These are phyloP conservation scores for Cordyceps tenuipes DNA, from an alignment of 2,329 filamentous ascomycete species.

Conservation along the genomic window DNA sequence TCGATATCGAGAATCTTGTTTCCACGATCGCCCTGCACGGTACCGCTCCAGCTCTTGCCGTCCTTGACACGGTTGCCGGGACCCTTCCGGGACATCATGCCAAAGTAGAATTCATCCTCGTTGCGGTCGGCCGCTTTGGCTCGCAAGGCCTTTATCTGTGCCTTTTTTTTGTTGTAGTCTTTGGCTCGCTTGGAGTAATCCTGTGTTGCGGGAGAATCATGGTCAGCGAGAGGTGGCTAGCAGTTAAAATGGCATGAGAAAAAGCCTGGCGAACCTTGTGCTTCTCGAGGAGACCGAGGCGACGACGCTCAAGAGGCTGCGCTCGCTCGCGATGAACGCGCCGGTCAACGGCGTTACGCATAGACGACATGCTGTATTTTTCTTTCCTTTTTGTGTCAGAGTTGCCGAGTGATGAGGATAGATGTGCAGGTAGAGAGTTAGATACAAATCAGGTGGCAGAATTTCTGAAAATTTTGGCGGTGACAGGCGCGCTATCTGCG, in stretches of 20 bases:
- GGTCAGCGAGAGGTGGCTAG: not conserved
- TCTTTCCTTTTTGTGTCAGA: not conserved
- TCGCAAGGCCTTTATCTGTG: slow-evolving; percentile 48
- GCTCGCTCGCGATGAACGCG: slow-evolving; percentile 86
- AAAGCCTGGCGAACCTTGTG: slow-evolving; percentile 56
- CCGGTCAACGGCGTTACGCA: slow-evolving; percentile 61
- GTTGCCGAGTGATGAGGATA: not conserved
- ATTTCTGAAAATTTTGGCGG: slow-evolving; percentile 31
- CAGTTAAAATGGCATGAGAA: too few relatives aligned
- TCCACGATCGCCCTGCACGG: slow-evolving; percentile 48
- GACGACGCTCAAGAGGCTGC: slow-evolving; percentile 73
- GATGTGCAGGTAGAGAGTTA: slow-evolving; percentile 4
- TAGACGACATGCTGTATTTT: slow-evolving; percentile 39
- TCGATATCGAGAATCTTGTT: slow-evolving; percentile 48
- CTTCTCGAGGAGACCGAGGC: slow-evolving; percentile 91
- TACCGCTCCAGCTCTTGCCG: slow-evolving; percentile 46
- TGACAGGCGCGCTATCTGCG: slow-evolving; percentile 16
- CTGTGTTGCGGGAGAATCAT: slow-evolving; percentile 22
- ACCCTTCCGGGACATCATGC: slow-evolving; percentile 56
- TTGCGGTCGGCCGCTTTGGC: slow-evolving; percentile 58
- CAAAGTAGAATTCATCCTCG: slow-evolving; percentile 66
- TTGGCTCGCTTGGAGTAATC: slow-evolving; percentile 58
- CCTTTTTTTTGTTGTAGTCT: slow-evolving; percentile 60
- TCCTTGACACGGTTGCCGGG: slow-evolving; percentile 40
- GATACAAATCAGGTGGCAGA: slow-evolving; percentile 21